Percentiles rank a stretch among this genome's conserved stretches.
phyloP scores from a whole-genome alignment of 495 filamentous ascomycete species.

The Glonium stellatum region DNA sequence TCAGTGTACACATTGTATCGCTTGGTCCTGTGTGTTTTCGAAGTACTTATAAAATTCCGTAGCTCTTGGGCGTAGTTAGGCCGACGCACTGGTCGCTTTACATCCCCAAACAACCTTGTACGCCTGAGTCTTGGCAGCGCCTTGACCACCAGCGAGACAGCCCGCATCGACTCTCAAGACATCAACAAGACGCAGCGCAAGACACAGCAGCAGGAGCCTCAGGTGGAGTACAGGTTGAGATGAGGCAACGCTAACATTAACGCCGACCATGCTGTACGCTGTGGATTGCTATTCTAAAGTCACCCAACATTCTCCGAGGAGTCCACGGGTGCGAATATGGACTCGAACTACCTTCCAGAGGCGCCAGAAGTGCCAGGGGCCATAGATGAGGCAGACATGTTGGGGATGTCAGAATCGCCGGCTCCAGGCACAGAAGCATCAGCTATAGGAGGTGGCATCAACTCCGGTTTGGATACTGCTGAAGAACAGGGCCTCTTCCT shows the following conservation, averaged over 20 bases:
- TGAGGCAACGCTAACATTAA: background rate
- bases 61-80: no score
- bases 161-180: background rate
- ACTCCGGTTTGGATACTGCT: constrained; percentile 24
- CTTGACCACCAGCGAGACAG: background rate
- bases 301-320: background rate
- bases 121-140: background rate
- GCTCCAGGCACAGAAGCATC: constrained; percentile 16
- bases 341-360: constrained; percentile 8
- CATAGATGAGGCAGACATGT: constrained; percentile 26
- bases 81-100: no score
- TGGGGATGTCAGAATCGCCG: constrained; percentile 11
- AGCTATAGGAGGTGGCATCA: constrained; percentile 4
- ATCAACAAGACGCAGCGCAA: background rate
- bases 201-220: background rate
- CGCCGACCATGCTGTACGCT: background rate
- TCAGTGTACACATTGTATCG: no score
- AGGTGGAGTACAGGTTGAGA: background rate
- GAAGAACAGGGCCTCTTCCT: constrained; percentile 24
- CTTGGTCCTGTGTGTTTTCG: no score
- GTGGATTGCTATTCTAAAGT: background rate
- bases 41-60: no score
- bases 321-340: constrained; percentile 10
- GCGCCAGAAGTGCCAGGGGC: constrained; percentile 18
- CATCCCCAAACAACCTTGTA: no score